Conservation (phyloP, 176 grass and related monocot species). For the Neostapfia colusana region DNA sequence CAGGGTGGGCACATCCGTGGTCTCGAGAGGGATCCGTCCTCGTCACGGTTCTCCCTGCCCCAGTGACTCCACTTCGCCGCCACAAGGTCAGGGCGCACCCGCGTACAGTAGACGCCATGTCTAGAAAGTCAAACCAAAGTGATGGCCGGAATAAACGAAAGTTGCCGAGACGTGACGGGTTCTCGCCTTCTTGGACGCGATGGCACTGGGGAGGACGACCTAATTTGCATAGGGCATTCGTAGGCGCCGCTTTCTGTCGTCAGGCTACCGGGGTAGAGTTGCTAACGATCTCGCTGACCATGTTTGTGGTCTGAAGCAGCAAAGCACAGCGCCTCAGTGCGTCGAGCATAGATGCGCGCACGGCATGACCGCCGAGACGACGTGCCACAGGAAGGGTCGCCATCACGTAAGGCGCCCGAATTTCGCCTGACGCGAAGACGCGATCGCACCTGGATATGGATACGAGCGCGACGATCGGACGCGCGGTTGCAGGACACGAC, state of each 20-base stretch:
- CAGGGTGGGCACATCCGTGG: conserved; percentile 26
- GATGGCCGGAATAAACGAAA: not conserved
- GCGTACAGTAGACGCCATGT: conserved; percentile 1
- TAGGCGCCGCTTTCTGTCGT: conserved; percentile 16
- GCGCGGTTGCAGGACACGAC: not conserved
- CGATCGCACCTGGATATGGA: not conserved
- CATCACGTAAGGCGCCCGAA: not conserved
- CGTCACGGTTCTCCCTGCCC: too few relatives aligned
- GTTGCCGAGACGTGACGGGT: conserved; percentile 7
- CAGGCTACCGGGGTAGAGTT: not conserved
- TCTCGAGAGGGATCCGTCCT: conserved; percentile 18
- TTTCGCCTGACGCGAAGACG: not conserved
- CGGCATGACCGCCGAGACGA: not conserved
- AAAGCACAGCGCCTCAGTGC: not conserved
- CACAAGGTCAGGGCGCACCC: not conserved
- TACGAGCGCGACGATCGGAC: not conserved
- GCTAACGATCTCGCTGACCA: not conserved
- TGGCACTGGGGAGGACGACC: not conserved
- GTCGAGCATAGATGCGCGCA: not conserved
- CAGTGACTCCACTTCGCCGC: not conserved
- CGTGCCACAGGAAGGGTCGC: not conserved
- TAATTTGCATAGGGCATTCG: not conserved
- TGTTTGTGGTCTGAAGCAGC: not conserved
- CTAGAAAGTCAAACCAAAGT: not conserved
- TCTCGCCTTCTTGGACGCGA: conserved; percentile 4